Base-by-base conservation (phyloP, 1,139 yeast species). In the Magnusiomyces paraingens region DNA sequence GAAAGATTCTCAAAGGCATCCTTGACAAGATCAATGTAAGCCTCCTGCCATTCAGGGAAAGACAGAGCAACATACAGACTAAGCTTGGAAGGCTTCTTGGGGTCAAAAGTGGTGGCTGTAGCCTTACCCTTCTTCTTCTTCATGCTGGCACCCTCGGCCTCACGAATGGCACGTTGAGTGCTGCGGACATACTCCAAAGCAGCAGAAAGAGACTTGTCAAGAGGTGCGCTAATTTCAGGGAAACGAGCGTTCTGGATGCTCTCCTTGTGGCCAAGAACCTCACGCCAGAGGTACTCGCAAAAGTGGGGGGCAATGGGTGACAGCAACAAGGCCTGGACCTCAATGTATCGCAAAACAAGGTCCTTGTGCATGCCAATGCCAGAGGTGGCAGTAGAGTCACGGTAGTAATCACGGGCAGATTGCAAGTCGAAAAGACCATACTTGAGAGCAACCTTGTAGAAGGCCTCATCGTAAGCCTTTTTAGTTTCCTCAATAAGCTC, bases 291-390 rank as follows among this genome's bases (percentile, higher is more conserved):
- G 73, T 82, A 88, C 64, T 93, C 99, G 61, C 95, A 83, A 72
- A 93, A 90, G 72, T 93, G 99, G 50, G 99, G 98, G 52, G 98
- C 95, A 65, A 93, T 77, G 58, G 99, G 99, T 10, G 95, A 84
- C 64, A 93, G 74, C 69, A 93, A 73, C 64, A 93, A 79, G 14
- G 84, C 86, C 74, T 93, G 99, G 49, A 80, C 73, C 72, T 89
- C 95, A 64, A 94, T 87, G 69, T 89, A 93, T 65, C 83, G 83
- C 64, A 82, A 69, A 49, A 89, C 84, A 62, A 94, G 78, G 62
- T 87, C 95, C 65, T 77, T 81, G 74, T 89, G 96, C 96, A 93
- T 87, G 46, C 74, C 74, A 47, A 63, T 59, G 52, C 83, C 83
- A 52, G 74, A 67, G 39, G 77, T 76, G 49, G 80, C 70, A 52